These are phyloP conservation scores for Radiomyces spectabilis DNA, from an alignment of 192 early-diverging fungal species.

Conservation along the genomic window DNA sequence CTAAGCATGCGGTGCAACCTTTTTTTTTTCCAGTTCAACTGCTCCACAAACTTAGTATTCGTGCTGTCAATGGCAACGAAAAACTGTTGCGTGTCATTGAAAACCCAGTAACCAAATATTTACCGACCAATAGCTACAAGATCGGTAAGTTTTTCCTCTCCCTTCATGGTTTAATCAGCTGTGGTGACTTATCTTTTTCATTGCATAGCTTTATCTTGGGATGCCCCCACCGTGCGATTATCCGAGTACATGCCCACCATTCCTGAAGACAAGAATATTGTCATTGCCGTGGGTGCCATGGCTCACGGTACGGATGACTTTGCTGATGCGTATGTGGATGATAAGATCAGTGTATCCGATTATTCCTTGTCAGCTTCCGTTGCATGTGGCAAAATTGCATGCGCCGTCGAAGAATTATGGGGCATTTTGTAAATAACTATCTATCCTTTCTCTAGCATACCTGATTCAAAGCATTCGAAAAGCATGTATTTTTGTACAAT, in stretches of 20 bases:
- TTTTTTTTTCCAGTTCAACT: constrained; percentile 71
- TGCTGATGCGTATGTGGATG: constrained; percentile 92
- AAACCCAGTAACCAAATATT: constrained; percentile 94
- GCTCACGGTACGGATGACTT: constrained; percentile 94
- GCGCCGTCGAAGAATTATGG: constrained; percentile 88
- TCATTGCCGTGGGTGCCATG: constrained; percentile 93
- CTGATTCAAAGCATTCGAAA: no score
- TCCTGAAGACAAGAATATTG: constrained; percentile 71
- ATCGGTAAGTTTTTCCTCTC: constrained; percentile 59
- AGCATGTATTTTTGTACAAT: no score
- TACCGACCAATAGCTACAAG: constrained; percentile 84
- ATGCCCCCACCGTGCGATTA: constrained; percentile 78
- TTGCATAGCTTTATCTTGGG: constrained; percentile 69
- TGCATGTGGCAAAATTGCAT: constrained; percentile 92
- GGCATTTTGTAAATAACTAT: constrained; percentile 60
- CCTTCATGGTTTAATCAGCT: neutral
- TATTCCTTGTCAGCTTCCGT: constrained; percentile 95
- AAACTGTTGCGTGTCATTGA: constrained; percentile 96
- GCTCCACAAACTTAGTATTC: constrained; percentile 94
- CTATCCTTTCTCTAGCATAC: neutral
- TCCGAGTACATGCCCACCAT: constrained; percentile 78
- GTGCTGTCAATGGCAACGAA: constrained; percentile 83
- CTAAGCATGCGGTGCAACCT: neutral
- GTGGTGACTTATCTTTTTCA: neutral
- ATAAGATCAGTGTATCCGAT: constrained; percentile 96